phyloP scores from a whole-genome alignment of 1,284 basidiomycete genomes.

The Cutaneotrichosporon sp. region DNA sequence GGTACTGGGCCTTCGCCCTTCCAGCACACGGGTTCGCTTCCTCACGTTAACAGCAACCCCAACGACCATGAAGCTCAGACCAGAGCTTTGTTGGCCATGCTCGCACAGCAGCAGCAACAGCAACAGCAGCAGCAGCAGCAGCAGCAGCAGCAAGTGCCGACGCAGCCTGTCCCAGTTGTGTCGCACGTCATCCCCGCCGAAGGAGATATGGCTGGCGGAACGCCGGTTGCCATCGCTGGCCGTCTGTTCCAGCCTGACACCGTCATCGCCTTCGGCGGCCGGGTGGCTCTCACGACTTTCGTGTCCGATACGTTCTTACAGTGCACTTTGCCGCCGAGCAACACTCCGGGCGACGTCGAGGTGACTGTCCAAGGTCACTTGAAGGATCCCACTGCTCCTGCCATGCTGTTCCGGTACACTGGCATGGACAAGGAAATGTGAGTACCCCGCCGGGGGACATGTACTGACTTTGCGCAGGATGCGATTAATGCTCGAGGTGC shows the following conservation, averaged over 20 bases:
- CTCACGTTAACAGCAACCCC: conserved; percentile 7
- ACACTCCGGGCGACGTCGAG: conserved; percentile 80
- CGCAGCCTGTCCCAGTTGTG: conserved; percentile 47
- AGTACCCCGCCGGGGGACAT: conserved; percentile 21
- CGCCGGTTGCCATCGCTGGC: conserved; percentile 92
- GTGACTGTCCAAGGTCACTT: conserved; percentile 71
- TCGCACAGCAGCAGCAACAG: conserved; percentile 16
- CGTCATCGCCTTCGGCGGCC: conserved; percentile 83
- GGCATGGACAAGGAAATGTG: conserved; percentile 47
- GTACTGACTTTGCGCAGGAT: conserved; percentile 30
- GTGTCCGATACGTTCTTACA: conserved; percentile 95
- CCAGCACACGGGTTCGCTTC: not conserved
- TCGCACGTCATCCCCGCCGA: conserved; percentile 77
- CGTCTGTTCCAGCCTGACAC: conserved; percentile 69
- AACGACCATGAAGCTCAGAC: conserved; percentile 28
- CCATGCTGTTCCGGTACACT: conserved; percentile 44
- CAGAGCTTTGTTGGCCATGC: conserved; percentile 22
- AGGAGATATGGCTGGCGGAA: conserved; percentile 90
- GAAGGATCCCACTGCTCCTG: conserved; percentile 25
- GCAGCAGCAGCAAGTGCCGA: conserved; percentile 7
- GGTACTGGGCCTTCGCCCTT: conserved; percentile 12
- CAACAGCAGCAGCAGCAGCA: too few species aligned
- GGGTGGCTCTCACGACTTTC: conserved; percentile 77
- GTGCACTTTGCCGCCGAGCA: conserved; percentile 83
- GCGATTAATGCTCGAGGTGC: conserved; percentile 44